phyloP scores from a whole-genome alignment of 768 basidiomycete species.

The Baorangia bicolor region DNA sequence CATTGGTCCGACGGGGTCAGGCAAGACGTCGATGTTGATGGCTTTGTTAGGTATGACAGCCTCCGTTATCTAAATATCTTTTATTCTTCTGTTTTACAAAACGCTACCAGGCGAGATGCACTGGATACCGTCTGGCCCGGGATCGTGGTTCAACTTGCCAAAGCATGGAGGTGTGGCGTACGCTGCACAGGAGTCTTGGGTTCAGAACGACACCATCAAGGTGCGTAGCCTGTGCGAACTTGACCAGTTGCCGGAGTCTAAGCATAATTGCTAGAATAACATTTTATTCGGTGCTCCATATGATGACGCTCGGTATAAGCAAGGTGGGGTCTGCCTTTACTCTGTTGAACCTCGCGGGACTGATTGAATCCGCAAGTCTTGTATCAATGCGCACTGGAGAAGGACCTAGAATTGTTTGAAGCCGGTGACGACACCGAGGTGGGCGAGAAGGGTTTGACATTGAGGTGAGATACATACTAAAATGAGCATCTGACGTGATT shows the following conservation, averaged over 20 bases:
- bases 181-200: constrained; percentile 1
- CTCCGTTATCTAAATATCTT: neutral
- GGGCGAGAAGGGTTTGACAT: neutral
- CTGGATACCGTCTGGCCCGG: neutral
- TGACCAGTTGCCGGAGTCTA: neutral
- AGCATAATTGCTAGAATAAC: neutral
- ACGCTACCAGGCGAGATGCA: constrained; percentile 2
- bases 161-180: constrained; percentile 1
- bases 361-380: neutral
- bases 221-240: neutral
- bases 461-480: neutral
- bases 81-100: neutral
- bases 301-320: neutral
- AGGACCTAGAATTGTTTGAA: neutral
- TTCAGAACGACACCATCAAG: constrained; percentile 6
- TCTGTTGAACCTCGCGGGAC: neutral
- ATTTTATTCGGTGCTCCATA: neutral
- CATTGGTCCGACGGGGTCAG: constrained; percentile 1
- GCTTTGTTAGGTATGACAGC: neutral
- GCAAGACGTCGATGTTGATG: constrained; percentile 5
- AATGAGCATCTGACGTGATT: neutral
- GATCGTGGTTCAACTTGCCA: constrained; percentile 1
- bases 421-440: constrained; percentile 1
- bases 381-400: neutral
- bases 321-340: neutral